phyloP scores from a whole-genome alignment of 257 asterid species.

The Jasminum sambac region DNA sequence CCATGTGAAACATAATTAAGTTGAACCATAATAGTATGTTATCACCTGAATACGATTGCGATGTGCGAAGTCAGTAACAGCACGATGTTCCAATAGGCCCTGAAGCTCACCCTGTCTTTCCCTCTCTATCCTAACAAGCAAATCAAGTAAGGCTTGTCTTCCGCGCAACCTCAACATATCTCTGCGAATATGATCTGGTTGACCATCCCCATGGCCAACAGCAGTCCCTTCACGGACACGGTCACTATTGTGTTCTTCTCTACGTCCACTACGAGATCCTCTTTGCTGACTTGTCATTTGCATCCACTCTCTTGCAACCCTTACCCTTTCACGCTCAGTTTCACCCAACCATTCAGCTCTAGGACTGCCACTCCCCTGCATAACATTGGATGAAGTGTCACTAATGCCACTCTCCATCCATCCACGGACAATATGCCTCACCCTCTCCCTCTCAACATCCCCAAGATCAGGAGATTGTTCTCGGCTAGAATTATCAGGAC shows the following conservation, averaged over 20 bases:
- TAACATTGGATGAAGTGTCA: slow-evolving; percentile 58
- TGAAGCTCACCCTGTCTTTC: slow-evolving; percentile 88
- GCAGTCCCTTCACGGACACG: slow-evolving; percentile 50
- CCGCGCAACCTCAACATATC: slow-evolving; percentile 87
- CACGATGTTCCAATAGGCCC: slow-evolving; percentile 80
- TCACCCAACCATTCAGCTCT: slow-evolving; percentile 95
- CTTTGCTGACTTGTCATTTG: slow-evolving; percentile 93
- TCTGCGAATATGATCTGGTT: slow-evolving; percentile 74
- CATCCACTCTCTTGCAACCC: slow-evolving; percentile 93
- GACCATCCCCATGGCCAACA: slow-evolving; percentile 62
- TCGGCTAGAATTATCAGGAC: slow-evolving; percentile 63
- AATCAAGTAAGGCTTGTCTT: slow-evolving; percentile 82
- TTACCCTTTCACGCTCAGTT: slow-evolving; percentile 93
- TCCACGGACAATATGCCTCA: slow-evolving; percentile 92
- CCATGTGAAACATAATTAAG: slow-evolving; percentile 3
- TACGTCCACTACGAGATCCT: slow-evolving; percentile 54
- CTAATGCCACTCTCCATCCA: slow-evolving; percentile 93
- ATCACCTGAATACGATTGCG: slow-evolving; percentile 89
- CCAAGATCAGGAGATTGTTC: slow-evolving; percentile 93
- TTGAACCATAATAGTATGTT: background rate
- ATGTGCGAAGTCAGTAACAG: slow-evolving; percentile 90
- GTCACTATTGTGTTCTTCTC: slow-evolving; percentile 54
- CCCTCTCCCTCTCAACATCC: slow-evolving; percentile 90
- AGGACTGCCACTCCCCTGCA: slow-evolving; percentile 62
- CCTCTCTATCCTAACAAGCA: slow-evolving; percentile 78